Percentiles rank a stretch among this genome's conserved stretches.
Conservation (phyloP, 2,329 filamentous ascomycete genomes). For the Ceratocystis cacaofunesta region DNA sequence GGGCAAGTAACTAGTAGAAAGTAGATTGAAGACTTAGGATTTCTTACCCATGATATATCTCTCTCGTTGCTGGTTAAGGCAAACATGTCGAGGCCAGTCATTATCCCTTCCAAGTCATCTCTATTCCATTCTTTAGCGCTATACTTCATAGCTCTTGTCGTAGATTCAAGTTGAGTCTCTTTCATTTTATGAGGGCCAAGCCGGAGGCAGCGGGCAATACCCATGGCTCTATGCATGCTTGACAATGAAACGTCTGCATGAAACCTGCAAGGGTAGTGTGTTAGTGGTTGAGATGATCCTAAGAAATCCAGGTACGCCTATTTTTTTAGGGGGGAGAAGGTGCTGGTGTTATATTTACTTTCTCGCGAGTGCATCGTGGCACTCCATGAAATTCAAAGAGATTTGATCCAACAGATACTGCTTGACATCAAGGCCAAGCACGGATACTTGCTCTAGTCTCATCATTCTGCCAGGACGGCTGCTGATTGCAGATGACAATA, state of each 20-base stretch:
- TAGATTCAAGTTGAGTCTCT: background rate
- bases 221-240: slow-evolving; percentile 65
- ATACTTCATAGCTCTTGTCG: background rate
- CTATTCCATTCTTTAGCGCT: background rate
- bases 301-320: background rate
- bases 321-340: background rate
- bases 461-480: slow-evolving; percentile 54
- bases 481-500: slow-evolving; percentile 55
- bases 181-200: slow-evolving; percentile 11
- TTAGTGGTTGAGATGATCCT: background rate
- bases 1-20: too few relatives aligned
- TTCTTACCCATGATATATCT: slow-evolving; percentile 56
- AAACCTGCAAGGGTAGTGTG: slow-evolving; percentile 11
- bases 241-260: slow-evolving; percentile 11
- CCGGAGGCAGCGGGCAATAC: slow-evolving; percentile 57
- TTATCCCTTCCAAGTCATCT: slow-evolving; percentile 46
- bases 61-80: slow-evolving; percentile 56
- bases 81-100: slow-evolving; percentile 83
- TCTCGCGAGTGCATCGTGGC: slow-evolving; percentile 62
- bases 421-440: slow-evolving; percentile 73
- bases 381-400: slow-evolving; percentile 36
- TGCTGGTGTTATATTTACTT: slow-evolving; percentile 29
- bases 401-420: slow-evolving; percentile 61
- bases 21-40: too few relatives aligned
- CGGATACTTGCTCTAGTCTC: slow-evolving; percentile 55